Evolutionary conservation across 371 early-diverging fungal species (phyloP).

Genomic region (Funneliformis caledonium): DNA sequence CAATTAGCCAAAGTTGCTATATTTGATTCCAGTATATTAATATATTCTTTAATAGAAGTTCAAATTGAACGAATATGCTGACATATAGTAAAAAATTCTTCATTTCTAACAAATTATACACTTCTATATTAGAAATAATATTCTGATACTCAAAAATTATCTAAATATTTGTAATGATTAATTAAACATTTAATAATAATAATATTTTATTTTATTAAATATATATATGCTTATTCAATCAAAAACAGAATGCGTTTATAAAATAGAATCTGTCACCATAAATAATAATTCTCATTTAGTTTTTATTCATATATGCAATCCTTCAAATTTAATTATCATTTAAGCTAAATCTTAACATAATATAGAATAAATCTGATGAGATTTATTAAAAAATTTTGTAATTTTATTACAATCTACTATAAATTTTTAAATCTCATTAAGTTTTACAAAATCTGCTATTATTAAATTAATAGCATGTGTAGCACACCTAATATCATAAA

Average conservation of each 20-base stretch:
- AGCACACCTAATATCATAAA: neutral
- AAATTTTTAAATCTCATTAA: neutral
- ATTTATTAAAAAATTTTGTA: conserved; percentile 12
- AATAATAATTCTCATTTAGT: neutral
- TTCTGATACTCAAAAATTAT: too few relatives aligned
- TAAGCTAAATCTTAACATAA: too few relatives aligned
- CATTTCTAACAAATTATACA: too few relatives aligned
- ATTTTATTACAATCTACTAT: neutral
- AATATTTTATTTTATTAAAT: neutral
- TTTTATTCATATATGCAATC: neutral
- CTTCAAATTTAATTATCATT: neutral
- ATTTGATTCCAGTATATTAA: too few relatives aligned
- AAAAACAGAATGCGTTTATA: neutral
- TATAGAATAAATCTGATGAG: neutral
- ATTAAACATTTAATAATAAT: neutral
- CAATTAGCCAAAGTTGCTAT: too few relatives aligned
- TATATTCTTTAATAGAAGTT: too few relatives aligned
- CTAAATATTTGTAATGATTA: too few relatives aligned
- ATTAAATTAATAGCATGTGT: conserved; percentile 19
- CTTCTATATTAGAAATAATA: too few relatives aligned
- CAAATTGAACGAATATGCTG: too few relatives aligned
- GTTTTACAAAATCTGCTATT: neutral
- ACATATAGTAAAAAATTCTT: too few relatives aligned
- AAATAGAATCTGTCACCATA: neutral
- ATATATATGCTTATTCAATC: neutral